These are phyloP conservation scores for Coix lacrymajobi DNA, from an alignment of 176 grass and related monocot species.

Conservation along the genomic window DNA sequence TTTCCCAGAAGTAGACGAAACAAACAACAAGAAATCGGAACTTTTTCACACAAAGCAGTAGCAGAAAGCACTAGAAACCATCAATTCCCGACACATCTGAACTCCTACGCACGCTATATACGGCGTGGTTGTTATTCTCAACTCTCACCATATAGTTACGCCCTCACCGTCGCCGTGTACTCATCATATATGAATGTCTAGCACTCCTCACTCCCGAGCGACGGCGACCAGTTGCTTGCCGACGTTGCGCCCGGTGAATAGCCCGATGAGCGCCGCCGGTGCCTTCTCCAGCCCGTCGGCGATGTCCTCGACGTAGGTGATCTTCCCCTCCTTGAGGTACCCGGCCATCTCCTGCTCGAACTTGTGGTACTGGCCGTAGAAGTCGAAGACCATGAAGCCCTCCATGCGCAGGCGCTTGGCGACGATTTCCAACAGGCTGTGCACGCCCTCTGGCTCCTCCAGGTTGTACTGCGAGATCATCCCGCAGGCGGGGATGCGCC, in stretches of 20 bases:
- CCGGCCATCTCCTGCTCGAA: conserved; percentile 29
- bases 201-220: background rate
- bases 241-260: conserved; percentile 24
- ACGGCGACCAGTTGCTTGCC: conserved; percentile 37
- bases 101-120: no score
- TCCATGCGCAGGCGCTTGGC: conserved; percentile 35
- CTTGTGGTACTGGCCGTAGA: conserved; percentile 22
- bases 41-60: no score
- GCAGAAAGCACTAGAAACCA: no score
- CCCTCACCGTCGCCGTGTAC: no score
- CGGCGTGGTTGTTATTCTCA: no score
- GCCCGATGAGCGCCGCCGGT: conserved; percentile 23
- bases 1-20: no score
- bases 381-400: conserved; percentile 35
- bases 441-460: conserved; percentile 7
- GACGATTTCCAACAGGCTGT: conserved; percentile 17
- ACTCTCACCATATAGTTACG: no score
- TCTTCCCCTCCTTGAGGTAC: conserved; percentile 32
- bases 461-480: conserved; percentile 64
- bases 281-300: conserved; percentile 37
- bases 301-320: conserved; percentile 35
- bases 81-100: no score
- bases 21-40: no score
- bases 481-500: conserved; percentile 34
- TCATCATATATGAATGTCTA: no score